phyloP scores from a whole-genome alignment of 1,284 basidiomycete genomes.

The Cryptococcus sp. region DNA sequence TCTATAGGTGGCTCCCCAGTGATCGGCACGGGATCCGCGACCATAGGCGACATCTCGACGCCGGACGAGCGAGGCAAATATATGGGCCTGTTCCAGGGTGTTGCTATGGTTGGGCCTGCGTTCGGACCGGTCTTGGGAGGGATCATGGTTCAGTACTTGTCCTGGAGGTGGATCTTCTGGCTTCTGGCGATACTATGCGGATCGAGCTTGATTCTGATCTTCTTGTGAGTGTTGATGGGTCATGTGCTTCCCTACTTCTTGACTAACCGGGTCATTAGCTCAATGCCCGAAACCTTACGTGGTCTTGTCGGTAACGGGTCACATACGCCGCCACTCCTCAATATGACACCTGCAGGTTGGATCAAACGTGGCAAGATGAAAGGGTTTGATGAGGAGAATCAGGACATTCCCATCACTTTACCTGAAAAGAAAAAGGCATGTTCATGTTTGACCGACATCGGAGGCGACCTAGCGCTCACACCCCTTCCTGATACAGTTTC shows the following conservation, averaged over 20 bases:
- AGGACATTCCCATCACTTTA: no score
- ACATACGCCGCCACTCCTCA: background rate
- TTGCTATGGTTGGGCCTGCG: slow-evolving; percentile 31
- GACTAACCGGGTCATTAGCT: no score
- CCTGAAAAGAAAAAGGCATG: no score
- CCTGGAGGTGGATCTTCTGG: background rate
- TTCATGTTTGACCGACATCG: no score
- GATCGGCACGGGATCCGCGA: slow-evolving; percentile 45
- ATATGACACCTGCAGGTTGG: background rate
- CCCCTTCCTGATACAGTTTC: no score
- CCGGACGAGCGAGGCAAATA: slow-evolving; percentile 45
- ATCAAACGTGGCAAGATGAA: background rate
- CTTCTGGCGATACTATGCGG: background rate
- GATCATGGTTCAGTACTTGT: background rate
- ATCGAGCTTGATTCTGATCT: no score
- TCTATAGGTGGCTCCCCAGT: slow-evolving; percentile 45
- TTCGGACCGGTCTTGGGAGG: slow-evolving; percentile 7
- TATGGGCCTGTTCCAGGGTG: slow-evolving; percentile 36
- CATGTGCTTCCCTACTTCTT: no score
- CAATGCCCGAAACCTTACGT: no score
- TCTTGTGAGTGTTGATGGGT: no score
- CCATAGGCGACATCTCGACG: slow-evolving; percentile 43
- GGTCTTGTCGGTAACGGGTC: no score
- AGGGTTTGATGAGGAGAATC: no score
- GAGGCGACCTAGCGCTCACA: no score